Conservation (phyloP, 1,284 basidiomycete species). For the Cryptococcus floricola region DNA sequence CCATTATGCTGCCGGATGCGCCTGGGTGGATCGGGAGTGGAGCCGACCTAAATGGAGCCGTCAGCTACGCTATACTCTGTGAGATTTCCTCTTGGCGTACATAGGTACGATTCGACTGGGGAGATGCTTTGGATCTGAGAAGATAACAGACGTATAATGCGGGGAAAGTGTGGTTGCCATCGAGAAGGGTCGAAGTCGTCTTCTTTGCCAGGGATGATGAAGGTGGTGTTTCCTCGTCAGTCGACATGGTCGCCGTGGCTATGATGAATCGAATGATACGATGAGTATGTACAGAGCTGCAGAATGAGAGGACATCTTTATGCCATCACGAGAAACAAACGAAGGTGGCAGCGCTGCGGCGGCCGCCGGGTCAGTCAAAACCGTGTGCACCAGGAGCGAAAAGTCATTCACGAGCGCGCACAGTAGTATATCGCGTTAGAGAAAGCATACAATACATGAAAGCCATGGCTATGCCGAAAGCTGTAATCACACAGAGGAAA, state of each 20-base stretch:
- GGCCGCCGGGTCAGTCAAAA: too few relatives aligned
- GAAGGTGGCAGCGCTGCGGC: too few relatives aligned
- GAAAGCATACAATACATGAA: too few relatives aligned
- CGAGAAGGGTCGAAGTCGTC: conserved; percentile 47
- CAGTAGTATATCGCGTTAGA: too few relatives aligned
- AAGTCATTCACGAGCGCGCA: too few relatives aligned
- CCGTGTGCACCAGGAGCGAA: too few relatives aligned
- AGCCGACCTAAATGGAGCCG: conserved; percentile 65
- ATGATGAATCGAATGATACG: not conserved
- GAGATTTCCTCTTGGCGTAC: conserved; percentile 25
- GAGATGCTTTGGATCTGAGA: conserved; percentile 63
- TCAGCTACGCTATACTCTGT: not conserved
- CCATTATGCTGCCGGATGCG: conserved; percentile 84
- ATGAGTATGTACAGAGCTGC: not conserved
- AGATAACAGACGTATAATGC: conserved; percentile 86
- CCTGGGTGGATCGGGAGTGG: conserved; percentile 73
- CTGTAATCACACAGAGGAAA: too few relatives aligned
- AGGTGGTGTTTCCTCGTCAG: not conserved
- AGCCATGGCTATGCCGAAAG: too few relatives aligned
- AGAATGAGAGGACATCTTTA: too few relatives aligned
- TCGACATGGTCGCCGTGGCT: too few relatives aligned
- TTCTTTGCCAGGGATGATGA: conserved; percentile 3
- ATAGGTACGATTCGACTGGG: conserved; percentile 58
- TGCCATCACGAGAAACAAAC: too few relatives aligned
- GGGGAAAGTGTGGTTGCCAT: conserved; percentile 61